Percentiles rank a stretch among this genome's conserved stretches.
phyloP scores from a whole-genome alignment of 495 filamentous ascomycete species.

The Hypomontagnella monticulosa region DNA sequence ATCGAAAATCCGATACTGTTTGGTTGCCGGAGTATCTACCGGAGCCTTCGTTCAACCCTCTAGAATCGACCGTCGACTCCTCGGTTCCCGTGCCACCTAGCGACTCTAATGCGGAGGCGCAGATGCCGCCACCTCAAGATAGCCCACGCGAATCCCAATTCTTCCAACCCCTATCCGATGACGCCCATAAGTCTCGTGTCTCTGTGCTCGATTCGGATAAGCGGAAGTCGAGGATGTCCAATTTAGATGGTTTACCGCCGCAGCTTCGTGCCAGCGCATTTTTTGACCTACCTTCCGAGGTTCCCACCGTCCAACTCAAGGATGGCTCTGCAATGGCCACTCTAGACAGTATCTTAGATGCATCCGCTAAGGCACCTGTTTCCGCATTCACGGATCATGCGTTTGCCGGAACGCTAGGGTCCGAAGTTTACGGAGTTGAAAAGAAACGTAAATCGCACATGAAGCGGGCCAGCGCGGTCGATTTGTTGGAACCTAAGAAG shows the following conservation, averaged over 20 bases:
- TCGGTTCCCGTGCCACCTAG: conserved; percentile 1
- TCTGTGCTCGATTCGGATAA: conserved; percentile 47
- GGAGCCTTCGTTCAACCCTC: conserved; percentile 45
- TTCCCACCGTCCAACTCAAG: conserved; percentile 70
- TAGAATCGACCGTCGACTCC: conserved; percentile 30
- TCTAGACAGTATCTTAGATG: conserved; percentile 91
- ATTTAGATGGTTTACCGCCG: conserved; percentile 71
- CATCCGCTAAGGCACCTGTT: conserved; percentile 92
- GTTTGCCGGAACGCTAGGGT: conserved; percentile 75
- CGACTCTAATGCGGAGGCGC: conserved; percentile 6
- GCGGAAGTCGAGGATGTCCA: conserved; percentile 52
- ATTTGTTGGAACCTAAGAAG: conserved; percentile 46
- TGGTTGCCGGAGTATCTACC: conserved; percentile 60
- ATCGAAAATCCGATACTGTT: conserved; percentile 42
- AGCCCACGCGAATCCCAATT: conserved; percentile 8
- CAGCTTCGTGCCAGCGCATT: conserved; percentile 91
- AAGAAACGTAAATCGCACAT: conserved; percentile 54
- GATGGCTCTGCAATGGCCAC: conserved; percentile 86
- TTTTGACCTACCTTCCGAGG: conserved; percentile 75
- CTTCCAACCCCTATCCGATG: conserved; percentile 3
- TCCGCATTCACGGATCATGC: conserved; percentile 94
- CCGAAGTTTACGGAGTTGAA: conserved; percentile 68
- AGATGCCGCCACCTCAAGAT: conserved; percentile 1
- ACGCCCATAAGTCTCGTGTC: conserved; percentile 32
- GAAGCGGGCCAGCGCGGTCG: conserved; percentile 34